These are phyloP conservation scores for Chaetomidium leptoderma DNA, from an alignment of 495 filamentous ascomycete species.

Conservation along the genomic window DNA sequence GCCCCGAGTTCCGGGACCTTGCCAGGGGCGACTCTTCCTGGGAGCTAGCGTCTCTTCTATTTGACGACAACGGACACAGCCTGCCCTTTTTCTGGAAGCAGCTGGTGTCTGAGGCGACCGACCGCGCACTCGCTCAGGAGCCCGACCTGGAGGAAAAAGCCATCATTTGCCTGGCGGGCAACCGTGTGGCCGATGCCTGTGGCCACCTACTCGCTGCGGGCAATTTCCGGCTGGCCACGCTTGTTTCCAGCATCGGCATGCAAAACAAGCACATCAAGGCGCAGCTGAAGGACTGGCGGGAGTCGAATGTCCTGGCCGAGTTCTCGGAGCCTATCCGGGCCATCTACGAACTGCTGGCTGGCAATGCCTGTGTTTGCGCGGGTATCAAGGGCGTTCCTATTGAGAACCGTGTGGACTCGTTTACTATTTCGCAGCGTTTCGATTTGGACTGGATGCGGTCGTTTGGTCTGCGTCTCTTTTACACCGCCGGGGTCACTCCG, in stretches of 20 bases:
- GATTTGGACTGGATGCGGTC: conserved; percentile 86
- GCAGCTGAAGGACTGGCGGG: conserved; percentile 81
- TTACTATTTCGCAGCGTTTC: conserved; percentile 75
- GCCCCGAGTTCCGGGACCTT: conserved; percentile 24
- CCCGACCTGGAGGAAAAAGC: conserved; percentile 73
- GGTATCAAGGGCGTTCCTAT: conserved; percentile 63
- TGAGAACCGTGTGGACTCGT: conserved; percentile 73
- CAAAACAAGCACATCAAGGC: conserved; percentile 63
- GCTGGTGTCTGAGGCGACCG: conserved; percentile 55
- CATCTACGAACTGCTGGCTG: conserved; percentile 82
- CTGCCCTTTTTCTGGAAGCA: conserved; percentile 59
- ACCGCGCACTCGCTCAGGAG: conserved; percentile 48
- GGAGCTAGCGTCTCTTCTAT: conserved; percentile 79
- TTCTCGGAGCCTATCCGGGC: conserved; percentile 80
- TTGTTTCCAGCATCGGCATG: conserved; percentile 73
- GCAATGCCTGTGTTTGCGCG: conserved; percentile 74
- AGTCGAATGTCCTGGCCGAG: conserved; percentile 74
- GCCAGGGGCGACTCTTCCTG: conserved; percentile 61
- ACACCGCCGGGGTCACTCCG: conserved; percentile 53
- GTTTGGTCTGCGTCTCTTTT: conserved; percentile 87
- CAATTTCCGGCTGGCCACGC: conserved; percentile 74
- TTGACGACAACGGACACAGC: conserved; percentile 61
- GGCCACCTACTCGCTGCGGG: conserved; percentile 64
- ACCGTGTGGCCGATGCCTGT: conserved; percentile 77
- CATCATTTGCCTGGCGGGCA: conserved; percentile 68